Conservation (phyloP, 2,329 filamentous ascomycete genomes). For the Penicillium sp. region DNA sequence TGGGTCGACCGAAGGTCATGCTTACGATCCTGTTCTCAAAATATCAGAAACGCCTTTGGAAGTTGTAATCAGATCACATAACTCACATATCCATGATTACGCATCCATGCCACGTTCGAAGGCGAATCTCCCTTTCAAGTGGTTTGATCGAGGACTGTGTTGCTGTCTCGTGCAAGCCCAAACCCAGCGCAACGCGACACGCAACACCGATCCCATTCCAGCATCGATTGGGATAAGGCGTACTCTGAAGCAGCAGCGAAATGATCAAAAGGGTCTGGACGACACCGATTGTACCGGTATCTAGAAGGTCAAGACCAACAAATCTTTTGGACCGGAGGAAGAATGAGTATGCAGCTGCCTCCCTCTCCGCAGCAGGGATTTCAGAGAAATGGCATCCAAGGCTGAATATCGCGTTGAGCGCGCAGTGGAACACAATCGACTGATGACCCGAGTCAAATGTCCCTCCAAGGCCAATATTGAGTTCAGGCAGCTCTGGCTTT, state of each 20-base stretch:
- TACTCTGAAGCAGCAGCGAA: conserved; percentile 44
- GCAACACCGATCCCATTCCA: conserved; percentile 49
- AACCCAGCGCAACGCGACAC: conserved; percentile 43
- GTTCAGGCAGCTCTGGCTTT: conserved; percentile 17
- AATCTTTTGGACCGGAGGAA: conserved; percentile 38
- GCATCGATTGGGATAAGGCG: conserved; percentile 44
- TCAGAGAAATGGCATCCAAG: conserved; percentile 45
- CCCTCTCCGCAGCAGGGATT: conserved; percentile 29
- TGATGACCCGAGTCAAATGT: conserved; percentile 32
- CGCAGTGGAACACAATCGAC: conserved; percentile 45
- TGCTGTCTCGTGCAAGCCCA: conserved; percentile 42
- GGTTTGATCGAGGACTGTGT: conserved; percentile 18
- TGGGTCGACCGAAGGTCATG: conserved; percentile 42
- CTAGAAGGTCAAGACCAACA: conserved; percentile 42
- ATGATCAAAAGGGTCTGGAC: conserved; percentile 47
- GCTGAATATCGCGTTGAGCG: conserved; percentile 48
- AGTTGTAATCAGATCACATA: background rate
- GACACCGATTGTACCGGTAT: conserved; percentile 41
- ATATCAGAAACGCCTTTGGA: background rate
- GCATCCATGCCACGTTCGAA: conserved; percentile 45
- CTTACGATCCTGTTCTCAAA: conserved; percentile 33
- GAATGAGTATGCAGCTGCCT: conserved; percentile 35
- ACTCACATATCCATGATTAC: conserved; percentile 42
- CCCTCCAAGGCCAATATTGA: conserved; percentile 40
- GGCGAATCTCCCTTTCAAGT: conserved; percentile 41